These are phyloP conservation scores for Penicillium waksmanii DNA, from an alignment of 495 filamentous ascomycete genomes.

Conservation along the genomic window DNA sequence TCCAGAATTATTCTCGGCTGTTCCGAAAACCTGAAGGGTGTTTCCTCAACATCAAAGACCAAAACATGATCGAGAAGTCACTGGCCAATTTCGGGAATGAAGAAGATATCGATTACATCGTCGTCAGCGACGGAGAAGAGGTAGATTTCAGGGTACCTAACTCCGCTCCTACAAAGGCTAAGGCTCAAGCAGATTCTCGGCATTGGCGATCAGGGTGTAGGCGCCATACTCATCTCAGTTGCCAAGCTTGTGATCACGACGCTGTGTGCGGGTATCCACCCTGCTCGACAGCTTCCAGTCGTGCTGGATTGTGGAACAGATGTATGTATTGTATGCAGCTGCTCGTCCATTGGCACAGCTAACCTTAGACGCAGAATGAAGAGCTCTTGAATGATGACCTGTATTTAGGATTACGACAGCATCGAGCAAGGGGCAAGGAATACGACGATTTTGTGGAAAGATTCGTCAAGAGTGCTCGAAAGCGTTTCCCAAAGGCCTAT, in stretches of 20 bases:
- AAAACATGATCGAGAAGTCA: constrained; percentile 61
- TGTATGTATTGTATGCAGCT: constrained; percentile 34
- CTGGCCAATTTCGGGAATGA: constrained; percentile 67
- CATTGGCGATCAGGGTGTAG: constrained; percentile 90
- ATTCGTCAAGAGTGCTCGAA: constrained; percentile 68
- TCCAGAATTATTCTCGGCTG: constrained; percentile 78
- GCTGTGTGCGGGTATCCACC: constrained; percentile 83
- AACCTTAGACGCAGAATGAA: constrained; percentile 58
- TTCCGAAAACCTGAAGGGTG: constrained; percentile 79
- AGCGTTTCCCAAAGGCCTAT: constrained; percentile 77
- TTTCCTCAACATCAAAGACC: constrained; percentile 56
- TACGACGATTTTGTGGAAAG: constrained; percentile 80
- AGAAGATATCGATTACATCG: constrained; percentile 87
- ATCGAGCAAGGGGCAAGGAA: constrained; percentile 66
- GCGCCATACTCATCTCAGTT: constrained; percentile 81
- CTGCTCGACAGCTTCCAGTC: constrained; percentile 76
- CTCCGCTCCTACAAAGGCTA: constrained; percentile 21
- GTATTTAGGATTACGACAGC: constrained; percentile 75
- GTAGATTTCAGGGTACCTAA: constrained; percentile 23
- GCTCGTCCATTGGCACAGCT: neutral
- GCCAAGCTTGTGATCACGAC: constrained; percentile 85
- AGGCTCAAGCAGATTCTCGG: constrained; percentile 68
- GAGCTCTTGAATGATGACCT: constrained; percentile 76
- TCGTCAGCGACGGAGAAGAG: constrained; percentile 79
- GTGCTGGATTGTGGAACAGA: constrained; percentile 89